Evolutionary conservation across 2,329 filamentous ascomycete genomes (phyloP).

Genomic region (Trichophyton simii): DNA sequence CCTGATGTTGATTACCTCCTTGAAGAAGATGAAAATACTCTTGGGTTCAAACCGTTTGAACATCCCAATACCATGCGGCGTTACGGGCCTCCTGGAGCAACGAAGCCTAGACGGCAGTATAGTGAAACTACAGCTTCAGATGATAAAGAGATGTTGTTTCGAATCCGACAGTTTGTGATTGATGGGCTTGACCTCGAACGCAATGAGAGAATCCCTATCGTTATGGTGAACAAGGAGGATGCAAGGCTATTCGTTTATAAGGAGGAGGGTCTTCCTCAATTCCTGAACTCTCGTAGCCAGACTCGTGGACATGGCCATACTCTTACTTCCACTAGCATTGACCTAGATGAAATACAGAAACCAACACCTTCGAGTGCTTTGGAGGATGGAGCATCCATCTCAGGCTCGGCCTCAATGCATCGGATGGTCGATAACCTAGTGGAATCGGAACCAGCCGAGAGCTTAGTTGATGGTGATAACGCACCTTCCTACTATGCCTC

Average conservation of each 20-base stretch:
- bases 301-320: conserved; percentile 26
- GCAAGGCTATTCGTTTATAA: conserved; percentile 40
- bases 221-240: conserved; percentile 34
- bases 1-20: conserved; percentile 50
- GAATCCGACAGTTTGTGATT: conserved; percentile 50
- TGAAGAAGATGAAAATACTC: conserved; percentile 54
- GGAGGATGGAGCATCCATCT: conserved; percentile 26
- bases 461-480: conserved; percentile 5
- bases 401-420: conserved; percentile 40
- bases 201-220: conserved; percentile 38
- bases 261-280: conserved; percentile 41
- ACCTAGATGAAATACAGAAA: conserved; percentile 28
- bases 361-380: conserved; percentile 16
- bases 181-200: conserved; percentile 49
- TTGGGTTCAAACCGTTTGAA: conserved; percentile 52
- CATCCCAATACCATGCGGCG: conserved; percentile 38
- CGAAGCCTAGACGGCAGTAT: conserved; percentile 42
- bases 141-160: conserved; percentile 54
- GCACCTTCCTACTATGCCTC: background rate
- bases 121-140: conserved; percentile 42
- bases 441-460: conserved; percentile 27
- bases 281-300: conserved; percentile 29
- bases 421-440: conserved; percentile 49
- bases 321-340: conserved; percentile 30
- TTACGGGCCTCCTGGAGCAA: conserved; percentile 33